A percentile compares a stretch with the other conserved stretches of the same genome.
These are phyloP conservation scores for Geotrichum klebahnii DNA, from an alignment of 1,139 yeast species.

Conservation along the genomic window DNA sequence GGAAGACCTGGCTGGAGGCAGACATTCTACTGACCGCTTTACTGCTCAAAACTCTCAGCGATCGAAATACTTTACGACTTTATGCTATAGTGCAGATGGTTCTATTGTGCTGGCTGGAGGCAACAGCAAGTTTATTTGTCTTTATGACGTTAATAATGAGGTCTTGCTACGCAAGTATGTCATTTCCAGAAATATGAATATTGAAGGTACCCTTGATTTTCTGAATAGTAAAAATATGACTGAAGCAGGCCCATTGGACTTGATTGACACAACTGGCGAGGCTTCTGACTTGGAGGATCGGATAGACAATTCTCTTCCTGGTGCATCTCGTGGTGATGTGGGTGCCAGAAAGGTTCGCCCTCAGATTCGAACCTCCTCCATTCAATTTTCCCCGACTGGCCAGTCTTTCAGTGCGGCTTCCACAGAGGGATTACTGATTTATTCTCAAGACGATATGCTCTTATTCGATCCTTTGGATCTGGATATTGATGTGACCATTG, in stretches of 20 bases:
- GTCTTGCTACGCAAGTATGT: constrained; percentile 77
- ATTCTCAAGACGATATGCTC: constrained; percentile 69
- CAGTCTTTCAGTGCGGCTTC: constrained; percentile 92
- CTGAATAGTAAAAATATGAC: constrained; percentile 79
- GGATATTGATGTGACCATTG: constrained; percentile 89
- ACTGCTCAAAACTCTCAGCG: constrained; percentile 75
- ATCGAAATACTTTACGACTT: constrained; percentile 75
- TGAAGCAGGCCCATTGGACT: constrained; percentile 80
- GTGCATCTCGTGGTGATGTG: constrained; percentile 72
- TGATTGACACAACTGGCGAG: constrained; percentile 82
- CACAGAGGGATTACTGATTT: constrained; percentile 86
- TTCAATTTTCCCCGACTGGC: constrained; percentile 86
- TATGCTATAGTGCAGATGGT: constrained; percentile 88
- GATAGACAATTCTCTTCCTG: constrained; percentile 73
- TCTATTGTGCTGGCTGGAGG: constrained; percentile 86
- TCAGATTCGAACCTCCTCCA: constrained; percentile 69
- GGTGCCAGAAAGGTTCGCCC: constrained; percentile 74
- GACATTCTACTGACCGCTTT: constrained; percentile 78
- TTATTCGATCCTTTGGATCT: constrained; percentile 92
- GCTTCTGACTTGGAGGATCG: constrained; percentile 82
- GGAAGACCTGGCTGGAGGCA: constrained; percentile 81
- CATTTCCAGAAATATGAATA: constrained; percentile 82
- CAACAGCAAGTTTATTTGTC: constrained; percentile 81
- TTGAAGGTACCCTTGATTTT: constrained; percentile 80
- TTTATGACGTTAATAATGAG: constrained; percentile 84